Evolutionary conservation across 2,329 filamentous ascomycete species (phyloP), one percentile per base, ranked within the genome.

Genomic region (Decorospora gaudefroyi): DNA sequence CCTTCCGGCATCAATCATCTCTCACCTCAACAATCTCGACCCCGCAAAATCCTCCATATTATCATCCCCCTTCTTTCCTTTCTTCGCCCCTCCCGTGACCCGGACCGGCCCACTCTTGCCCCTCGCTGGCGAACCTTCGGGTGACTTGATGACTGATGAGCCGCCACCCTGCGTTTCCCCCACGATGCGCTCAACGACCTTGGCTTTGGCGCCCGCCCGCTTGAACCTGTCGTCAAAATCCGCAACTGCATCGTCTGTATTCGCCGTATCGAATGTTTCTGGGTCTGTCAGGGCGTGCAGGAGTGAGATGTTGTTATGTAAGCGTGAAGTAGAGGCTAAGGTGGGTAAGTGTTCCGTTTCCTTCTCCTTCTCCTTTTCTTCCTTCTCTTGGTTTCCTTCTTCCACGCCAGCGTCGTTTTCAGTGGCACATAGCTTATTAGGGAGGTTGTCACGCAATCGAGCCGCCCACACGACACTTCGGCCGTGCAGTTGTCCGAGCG

Each of bases 141-240:
- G 42, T 21, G 52, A 49, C 19, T 46, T 51, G n/a, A n/a, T 25
- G 48, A 15, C 21, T 42, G n/a, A 5, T 35, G 4, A 8, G 18
- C 8, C 1, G 36, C n/a, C 3, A 4, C 23, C 16, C 4, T 34
- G 27, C 1, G 33, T 29, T 23, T 71, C 68, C 0, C 80, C 79
- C 17, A 81, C 62, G 7, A 88, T 83, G 48, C 85, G 85, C 69
- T 93, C 87, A 30, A 97, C 84, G 32, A 99, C 80, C 71, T 92
- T 95, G 1, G 82, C 81, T 68, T 96, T 96, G 3, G 87, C 87
- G 57, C 84, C 81, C 3, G 90, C 92, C 53, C 88, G 82, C 72
- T 91, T 93, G 26, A 95, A 66, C 9, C 91, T 79, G 67, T 96
- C 89, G 62, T 99, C 93, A 62, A 95, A 91, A 61, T 96, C 91